Percentiles rank a stretch among this genome's conserved stretches.
Evolutionary conservation across 2,329 filamentous ascomycete species (phyloP).

Genomic region (Thielaviopsis euricoi): DNA sequence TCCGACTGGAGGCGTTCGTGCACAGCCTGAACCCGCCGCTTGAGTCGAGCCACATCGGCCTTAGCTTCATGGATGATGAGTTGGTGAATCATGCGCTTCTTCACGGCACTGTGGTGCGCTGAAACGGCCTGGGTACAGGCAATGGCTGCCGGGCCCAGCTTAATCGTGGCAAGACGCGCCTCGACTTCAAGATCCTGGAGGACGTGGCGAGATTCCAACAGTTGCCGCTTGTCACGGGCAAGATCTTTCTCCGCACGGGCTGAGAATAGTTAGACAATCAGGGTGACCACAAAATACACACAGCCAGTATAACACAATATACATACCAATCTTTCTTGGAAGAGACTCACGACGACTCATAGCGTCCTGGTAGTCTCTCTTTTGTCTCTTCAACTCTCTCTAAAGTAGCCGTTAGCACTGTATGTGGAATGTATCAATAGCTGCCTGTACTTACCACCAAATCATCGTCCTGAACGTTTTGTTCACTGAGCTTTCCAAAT

Average conservation of each 20-base stretch:
- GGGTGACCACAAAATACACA: background rate
- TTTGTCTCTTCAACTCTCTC: slow-evolving; percentile 40
- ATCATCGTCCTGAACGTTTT: slow-evolving; percentile 20
- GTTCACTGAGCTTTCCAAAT: slow-evolving; percentile 24
- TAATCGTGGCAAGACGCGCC: slow-evolving; percentile 3
- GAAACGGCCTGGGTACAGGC: slow-evolving; percentile 1
- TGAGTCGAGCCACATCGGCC: slow-evolving; percentile 63
- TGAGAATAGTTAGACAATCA: background rate
- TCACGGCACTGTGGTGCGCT: slow-evolving; percentile 5
- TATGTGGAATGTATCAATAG: background rate
- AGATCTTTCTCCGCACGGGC: background rate
- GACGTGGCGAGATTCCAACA: slow-evolving; percentile 45
- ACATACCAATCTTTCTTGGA: slow-evolving; percentile 51
- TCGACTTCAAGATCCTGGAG: slow-evolving; percentile 26
- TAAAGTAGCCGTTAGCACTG: slow-evolving; percentile 18
- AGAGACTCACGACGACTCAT: slow-evolving; percentile 48
- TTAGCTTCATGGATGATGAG: slow-evolving; percentile 60
- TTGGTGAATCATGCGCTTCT: slow-evolving; percentile 21
- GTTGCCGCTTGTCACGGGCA: slow-evolving; percentile 13
- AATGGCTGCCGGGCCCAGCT: background rate
- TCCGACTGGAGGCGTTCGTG: slow-evolving; percentile 32
- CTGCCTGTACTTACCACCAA: background rate
- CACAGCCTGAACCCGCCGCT: slow-evolving; percentile 45
- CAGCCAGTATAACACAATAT: background rate
- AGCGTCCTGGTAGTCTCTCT: slow-evolving; percentile 49